Evolutionary conservation across 2,329 filamentous ascomycete genomes (phyloP).

Genomic region (Rachicladosporium sp.): DNA sequence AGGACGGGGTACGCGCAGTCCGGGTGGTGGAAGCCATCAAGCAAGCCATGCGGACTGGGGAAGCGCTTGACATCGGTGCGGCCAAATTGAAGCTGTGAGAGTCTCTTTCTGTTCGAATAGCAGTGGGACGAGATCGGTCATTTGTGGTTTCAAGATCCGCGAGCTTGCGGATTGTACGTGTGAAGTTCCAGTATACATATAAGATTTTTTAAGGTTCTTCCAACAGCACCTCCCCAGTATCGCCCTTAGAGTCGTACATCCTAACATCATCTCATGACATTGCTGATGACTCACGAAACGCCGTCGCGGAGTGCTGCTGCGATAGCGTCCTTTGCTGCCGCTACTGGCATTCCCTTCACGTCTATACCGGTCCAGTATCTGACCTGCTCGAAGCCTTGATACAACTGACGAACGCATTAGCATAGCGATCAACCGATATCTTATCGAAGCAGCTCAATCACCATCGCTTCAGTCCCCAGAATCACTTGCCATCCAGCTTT

Average conservation of each 20-base stretch:
- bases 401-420: not conserved
- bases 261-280: no score
- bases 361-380: conserved; percentile 51
- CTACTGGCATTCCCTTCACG: conserved; percentile 46
- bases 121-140: no score
- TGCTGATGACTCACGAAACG: no score
- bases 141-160: no score
- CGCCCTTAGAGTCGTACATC: no score
- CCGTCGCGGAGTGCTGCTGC: conserved; percentile 12
- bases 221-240: no score
- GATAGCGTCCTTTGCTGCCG: conserved; percentile 45
- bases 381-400: conserved; percentile 48
- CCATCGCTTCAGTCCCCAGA: conserved; percentile 59
- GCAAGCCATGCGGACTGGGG: conserved; percentile 29
- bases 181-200: no score
- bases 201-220: no score
- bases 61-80: conserved; percentile 8
- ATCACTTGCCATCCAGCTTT: conserved; percentile 59
- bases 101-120: not conserved
- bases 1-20: conserved; percentile 40
- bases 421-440: conserved; percentile 43
- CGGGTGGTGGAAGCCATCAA: conserved; percentile 41
- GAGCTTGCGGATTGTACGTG: no score
- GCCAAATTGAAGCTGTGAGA: not conserved
- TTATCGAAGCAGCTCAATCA: conserved; percentile 20